A percentile compares a stretch with the other conserved stretches of the same genome.
Evolutionary conservation across 306 rosid genomes (phyloP).

Genomic region (Begonia masoniana): DNA sequence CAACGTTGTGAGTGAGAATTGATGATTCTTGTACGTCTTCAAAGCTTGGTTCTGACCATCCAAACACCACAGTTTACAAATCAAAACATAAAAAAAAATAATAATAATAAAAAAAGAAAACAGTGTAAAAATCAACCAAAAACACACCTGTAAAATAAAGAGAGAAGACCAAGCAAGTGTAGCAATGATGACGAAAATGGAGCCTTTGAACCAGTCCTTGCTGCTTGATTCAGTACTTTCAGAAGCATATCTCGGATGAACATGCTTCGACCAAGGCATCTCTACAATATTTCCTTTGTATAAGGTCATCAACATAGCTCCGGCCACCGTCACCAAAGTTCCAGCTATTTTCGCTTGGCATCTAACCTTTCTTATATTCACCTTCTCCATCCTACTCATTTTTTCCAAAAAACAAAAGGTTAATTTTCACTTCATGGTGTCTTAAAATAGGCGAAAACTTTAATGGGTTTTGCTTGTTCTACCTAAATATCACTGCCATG

Average conservation of each 20-base stretch:
- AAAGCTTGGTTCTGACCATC: slow-evolving; percentile 48
- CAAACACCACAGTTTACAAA: not conserved
- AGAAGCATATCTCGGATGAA: slow-evolving; percentile 10
- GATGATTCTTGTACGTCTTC: slow-evolving; percentile 76
- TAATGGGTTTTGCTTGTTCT: not conserved
- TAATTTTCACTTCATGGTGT: no score
- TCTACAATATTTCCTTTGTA: slow-evolving; percentile 58
- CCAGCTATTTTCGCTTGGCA: slow-evolving; percentile 73
- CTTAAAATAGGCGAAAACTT: no score
- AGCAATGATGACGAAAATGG: slow-evolving; percentile 58
- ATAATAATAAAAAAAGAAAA: slow-evolving; percentile 36
- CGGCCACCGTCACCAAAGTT: slow-evolving; percentile 67
- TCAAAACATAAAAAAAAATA: slow-evolving; percentile 15
- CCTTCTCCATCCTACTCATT: slow-evolving; percentile 65
- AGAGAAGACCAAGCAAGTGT: slow-evolving; percentile 80
- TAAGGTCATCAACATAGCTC: slow-evolving; percentile 81
- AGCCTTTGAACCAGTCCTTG: slow-evolving; percentile 51
- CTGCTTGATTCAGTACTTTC: slow-evolving; percentile 18
- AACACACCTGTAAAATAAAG: slow-evolving; percentile 63
- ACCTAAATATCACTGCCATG: slow-evolving; percentile 75
- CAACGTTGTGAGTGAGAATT: slow-evolving; percentile 56
- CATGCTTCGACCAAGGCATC: slow-evolving; percentile 44
- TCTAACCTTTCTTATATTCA: slow-evolving; percentile 52
- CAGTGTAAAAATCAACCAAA: slow-evolving; percentile 15
- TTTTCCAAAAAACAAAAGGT: not conserved